Conservation (phyloP, 768 basidiomycete species). For the Mycena pura region DNA sequence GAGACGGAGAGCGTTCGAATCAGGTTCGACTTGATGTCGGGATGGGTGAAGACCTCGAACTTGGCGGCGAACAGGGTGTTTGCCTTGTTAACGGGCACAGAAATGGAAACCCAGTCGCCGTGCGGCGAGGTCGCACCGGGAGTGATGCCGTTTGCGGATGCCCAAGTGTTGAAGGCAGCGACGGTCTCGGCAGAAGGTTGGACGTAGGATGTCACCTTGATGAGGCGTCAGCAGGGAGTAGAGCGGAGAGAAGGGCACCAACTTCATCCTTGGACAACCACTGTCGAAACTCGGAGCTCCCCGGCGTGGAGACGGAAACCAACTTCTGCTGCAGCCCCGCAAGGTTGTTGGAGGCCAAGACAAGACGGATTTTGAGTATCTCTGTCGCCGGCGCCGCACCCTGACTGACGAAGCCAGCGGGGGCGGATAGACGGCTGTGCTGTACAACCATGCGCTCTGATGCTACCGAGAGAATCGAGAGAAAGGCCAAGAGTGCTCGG, state of each 20-base stretch:
- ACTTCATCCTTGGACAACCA: conserved; percentile 17
- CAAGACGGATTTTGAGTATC: conserved; percentile 4
- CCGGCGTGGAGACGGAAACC: conserved; percentile 7
- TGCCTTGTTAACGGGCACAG: conserved; percentile 9
- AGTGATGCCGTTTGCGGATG: conserved; percentile 8
- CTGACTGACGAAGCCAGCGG: conserved; percentile 10
- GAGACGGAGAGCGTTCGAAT: conserved; percentile 14
- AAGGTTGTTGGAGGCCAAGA: conserved; percentile 12
- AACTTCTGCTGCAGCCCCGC: conserved; percentile 13
- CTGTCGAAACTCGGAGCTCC: conserved; percentile 15
- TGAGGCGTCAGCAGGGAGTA: not conserved
- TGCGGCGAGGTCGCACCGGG: conserved; percentile 7
- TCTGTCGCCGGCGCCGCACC: conserved; percentile 11
- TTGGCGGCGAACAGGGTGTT: conserved; percentile 17
- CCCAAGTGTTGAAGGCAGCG: conserved; percentile 10
- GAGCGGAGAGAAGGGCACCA: not conserved
- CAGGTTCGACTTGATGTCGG: not conserved
- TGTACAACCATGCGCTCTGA: conserved; percentile 13
- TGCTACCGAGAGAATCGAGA: conserved; percentile 9
- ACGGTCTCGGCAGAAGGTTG: conserved; percentile 15
- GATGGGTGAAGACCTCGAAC: conserved; percentile 17
- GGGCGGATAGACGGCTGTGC: conserved; percentile 5
- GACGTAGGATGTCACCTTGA: conserved; percentile 14
- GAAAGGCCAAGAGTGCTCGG: conserved; percentile 10
- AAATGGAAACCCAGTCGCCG: conserved; percentile 19